Percentiles rank a stretch among this genome's conserved stretches.
Evolutionary conservation across 805 yeast species (phyloP).

Genomic region (Candida wancherniae): DNA sequence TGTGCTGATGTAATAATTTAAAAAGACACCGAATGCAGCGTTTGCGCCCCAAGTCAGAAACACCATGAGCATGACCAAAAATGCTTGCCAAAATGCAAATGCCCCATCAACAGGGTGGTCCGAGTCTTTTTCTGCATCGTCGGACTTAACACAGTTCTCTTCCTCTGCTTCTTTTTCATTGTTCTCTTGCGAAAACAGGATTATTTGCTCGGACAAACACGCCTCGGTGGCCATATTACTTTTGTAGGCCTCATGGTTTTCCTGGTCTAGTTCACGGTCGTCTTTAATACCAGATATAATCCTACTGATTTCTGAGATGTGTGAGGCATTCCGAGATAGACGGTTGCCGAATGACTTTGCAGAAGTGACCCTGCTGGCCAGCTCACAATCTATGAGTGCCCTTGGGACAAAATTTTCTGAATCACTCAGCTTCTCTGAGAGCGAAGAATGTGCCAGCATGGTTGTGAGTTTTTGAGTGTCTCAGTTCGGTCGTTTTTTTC

Average conservation of each 20-base stretch:
- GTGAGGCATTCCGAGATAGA: slow-evolving; percentile 10
- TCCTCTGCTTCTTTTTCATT: neutral
- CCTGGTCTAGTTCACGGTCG: slow-evolving; percentile 15
- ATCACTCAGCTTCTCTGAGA: slow-evolving; percentile 5
- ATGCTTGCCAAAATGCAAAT: slow-evolving; percentile 19
- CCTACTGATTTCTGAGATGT: slow-evolving; percentile 12
- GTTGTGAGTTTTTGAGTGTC: too few species aligned
- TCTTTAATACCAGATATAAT: slow-evolving; percentile 15
- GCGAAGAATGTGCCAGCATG: slow-evolving; percentile 7
- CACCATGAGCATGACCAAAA: slow-evolving; percentile 34
- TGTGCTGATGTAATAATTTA: slow-evolving; percentile 43
- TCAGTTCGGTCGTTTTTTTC: too few species aligned
- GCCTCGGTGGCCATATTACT: slow-evolving; percentile 13
- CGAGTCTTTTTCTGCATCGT: neutral
- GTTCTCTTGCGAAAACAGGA: neutral
- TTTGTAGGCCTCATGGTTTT: slow-evolving; percentile 10
- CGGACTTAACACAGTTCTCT: neutral
- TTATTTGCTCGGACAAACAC: slow-evolving; percentile 6
- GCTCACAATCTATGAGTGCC: too few species aligned
- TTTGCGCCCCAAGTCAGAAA: slow-evolving; percentile 55
- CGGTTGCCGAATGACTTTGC: too few species aligned
- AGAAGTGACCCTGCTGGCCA: too few species aligned
- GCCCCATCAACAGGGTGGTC: slow-evolving; percentile 17
- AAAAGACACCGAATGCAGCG: slow-evolving; percentile 55
- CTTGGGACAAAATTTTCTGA: slow-evolving; percentile 8